Evolutionary conservation across 805 yeast genomes (phyloP).

Genomic region (Nakazawaea anatomiae): DNA sequence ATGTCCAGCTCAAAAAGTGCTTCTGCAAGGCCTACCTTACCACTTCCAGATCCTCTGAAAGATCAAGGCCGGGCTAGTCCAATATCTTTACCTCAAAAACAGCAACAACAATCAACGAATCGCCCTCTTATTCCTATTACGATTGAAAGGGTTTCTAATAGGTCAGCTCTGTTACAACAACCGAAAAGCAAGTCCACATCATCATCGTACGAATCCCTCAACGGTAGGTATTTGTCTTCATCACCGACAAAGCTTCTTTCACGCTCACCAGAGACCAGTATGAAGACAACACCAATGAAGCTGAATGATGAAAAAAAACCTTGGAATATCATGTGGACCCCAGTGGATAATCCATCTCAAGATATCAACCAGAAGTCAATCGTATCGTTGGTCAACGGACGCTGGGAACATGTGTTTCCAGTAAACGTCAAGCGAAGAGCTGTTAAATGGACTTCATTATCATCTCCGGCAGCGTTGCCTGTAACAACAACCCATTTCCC

Average conservation of each 20-base stretch:
- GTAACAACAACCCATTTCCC: slow-evolving; percentile 78
- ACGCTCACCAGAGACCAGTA: slow-evolving; percentile 15
- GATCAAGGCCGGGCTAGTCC: neutral
- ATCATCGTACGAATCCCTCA: slow-evolving; percentile 4
- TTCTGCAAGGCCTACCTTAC: neutral
- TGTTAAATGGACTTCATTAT: slow-evolving; percentile 89
- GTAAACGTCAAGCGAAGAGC: slow-evolving; percentile 55
- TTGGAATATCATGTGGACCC: slow-evolving; percentile 46
- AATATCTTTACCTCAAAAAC: neutral
- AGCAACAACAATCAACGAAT: neutral
- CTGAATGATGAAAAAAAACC: neutral
- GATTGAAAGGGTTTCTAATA: too few species aligned
- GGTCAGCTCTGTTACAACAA: neutral
- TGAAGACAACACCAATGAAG: slow-evolving; percentile 14
- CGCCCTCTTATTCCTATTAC: too few species aligned
- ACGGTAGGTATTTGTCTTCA: slow-evolving; percentile 3
- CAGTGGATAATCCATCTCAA: slow-evolving; percentile 71
- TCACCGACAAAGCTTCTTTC: slow-evolving; percentile 2
- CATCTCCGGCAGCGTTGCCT: slow-evolving; percentile 92
- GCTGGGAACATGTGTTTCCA: slow-evolving; percentile 93
- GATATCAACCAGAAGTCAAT: slow-evolving; percentile 50
- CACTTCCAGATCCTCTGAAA: neutral
- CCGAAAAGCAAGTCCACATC: slow-evolving; percentile 1
- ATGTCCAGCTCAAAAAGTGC: neutral
- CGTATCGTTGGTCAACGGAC: slow-evolving; percentile 58